Conservation (phyloP, 1,284 basidiomycete genomes). For the Trichosporon sp. region DNA sequence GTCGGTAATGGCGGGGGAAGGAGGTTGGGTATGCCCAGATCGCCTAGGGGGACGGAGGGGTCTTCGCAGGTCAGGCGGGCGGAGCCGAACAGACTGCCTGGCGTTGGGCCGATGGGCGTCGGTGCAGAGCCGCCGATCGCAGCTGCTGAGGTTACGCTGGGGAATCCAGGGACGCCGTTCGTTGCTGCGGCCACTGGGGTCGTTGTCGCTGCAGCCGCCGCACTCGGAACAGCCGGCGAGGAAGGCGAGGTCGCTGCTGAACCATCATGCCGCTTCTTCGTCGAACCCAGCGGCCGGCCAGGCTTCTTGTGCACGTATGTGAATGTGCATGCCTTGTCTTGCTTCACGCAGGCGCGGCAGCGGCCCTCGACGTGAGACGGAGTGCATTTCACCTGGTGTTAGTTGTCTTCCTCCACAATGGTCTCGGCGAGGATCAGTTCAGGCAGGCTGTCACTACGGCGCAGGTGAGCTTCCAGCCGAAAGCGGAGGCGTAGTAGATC, state of each 20-base stretch:
- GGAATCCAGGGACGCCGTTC: not conserved
- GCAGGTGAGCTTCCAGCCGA: too few species aligned
- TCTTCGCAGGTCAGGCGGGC: slow-evolving; percentile 5
- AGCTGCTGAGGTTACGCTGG: not conserved
- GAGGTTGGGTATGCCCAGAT: not conserved
- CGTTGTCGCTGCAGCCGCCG: not conserved
- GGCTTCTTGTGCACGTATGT: slow-evolving; percentile 20
- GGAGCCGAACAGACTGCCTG: slow-evolving; percentile 11
- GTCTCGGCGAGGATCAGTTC: not conserved
- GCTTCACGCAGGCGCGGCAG: not conserved
- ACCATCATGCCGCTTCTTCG: not conserved
- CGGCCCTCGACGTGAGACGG: not conserved
- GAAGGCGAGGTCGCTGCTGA: not conserved
- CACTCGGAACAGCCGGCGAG: not conserved
- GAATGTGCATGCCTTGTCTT: slow-evolving; percentile 10
- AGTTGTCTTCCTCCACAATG: not conserved
- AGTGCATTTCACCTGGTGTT: not conserved
- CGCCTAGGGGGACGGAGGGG: not conserved
- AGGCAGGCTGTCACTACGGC: too few species aligned
- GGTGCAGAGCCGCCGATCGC: too few species aligned
- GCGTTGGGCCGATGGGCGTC: not conserved
- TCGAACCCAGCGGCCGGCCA: slow-evolving; percentile 12
- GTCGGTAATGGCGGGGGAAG: not conserved
- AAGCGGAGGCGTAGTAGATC: too few species aligned
- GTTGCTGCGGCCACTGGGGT: not conserved